Conservation (phyloP, 345 rosid genomes). For the Gynandropsis gynandra region DNA sequence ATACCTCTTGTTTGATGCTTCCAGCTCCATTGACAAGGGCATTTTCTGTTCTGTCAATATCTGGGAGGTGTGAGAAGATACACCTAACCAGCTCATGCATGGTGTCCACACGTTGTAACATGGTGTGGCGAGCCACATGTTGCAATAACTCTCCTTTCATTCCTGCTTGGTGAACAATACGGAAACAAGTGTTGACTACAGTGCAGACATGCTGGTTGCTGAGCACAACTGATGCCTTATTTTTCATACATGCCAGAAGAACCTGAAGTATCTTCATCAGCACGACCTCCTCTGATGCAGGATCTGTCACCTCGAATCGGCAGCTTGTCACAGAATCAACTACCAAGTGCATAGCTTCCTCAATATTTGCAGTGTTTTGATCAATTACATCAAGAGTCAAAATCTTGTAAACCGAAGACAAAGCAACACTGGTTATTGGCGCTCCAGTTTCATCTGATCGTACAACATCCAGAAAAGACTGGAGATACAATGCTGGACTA, state of each 20-base stretch:
- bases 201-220: constrained; percentile 97
- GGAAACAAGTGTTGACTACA: constrained; percentile 93
- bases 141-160: constrained; percentile 68
- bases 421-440: constrained; percentile 81
- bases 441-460: constrained; percentile 93
- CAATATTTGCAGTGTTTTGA: constrained; percentile 67
- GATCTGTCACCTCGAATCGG: constrained; percentile 96
- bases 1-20: constrained; percentile 5
- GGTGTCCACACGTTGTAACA: constrained; percentile 81
- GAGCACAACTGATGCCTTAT: constrained; percentile 83
- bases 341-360: constrained; percentile 85
- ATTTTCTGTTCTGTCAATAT: constrained; percentile 65
- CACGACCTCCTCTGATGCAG: constrained; percentile 96
- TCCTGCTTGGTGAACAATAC: constrained; percentile 94
- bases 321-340: constrained; percentile 98
- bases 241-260: constrained; percentile 88
- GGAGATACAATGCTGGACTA: constrained; percentile 74
- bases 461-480: constrained; percentile 87
- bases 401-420: constrained; percentile 87
- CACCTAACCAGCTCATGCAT: constrained; percentile 91
- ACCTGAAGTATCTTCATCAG: constrained; percentile 98
- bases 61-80: constrained; percentile 83
- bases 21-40: constrained; percentile 60
- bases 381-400: constrained; percentile 71
- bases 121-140: constrained; percentile 58